Evolutionary conservation across 805 yeast species (phyloP).

Genomic region (Phaffomyces antillensis): DNA sequence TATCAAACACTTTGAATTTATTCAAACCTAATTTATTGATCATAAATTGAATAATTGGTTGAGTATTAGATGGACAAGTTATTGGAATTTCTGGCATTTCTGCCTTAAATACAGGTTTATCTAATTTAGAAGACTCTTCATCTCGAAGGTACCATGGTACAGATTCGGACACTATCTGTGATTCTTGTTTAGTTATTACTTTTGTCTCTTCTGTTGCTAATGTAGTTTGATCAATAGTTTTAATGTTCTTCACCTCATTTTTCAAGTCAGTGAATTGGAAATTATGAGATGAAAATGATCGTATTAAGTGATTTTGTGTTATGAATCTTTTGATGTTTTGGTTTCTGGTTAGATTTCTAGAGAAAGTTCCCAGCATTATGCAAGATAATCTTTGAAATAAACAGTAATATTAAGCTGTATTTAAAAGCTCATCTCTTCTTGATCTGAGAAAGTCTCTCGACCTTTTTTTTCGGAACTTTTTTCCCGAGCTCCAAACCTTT

Average conservation of each 20-base stretch:
- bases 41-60: constrained; percentile 37
- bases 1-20: constrained; percentile 59
- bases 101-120: constrained; percentile 26
- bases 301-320: not conserved
- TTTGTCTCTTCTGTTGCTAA: constrained; percentile 17
- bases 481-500: not conserved
- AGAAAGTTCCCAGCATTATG: not conserved
- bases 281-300: not conserved
- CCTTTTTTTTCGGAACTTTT: not conserved
- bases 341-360: not conserved
- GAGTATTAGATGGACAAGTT: constrained; percentile 47
- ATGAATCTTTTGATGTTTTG: too few species aligned
- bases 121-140: constrained; percentile 29
- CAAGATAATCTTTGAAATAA: not conserved
- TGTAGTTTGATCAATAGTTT: not conserved
- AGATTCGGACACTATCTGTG: constrained; percentile 19
- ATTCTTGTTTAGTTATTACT: not conserved
- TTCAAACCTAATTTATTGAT: constrained; percentile 58
- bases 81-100: constrained; percentile 54
- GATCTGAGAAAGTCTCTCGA: not conserved
- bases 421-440: not conserved
- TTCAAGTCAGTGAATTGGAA: not conserved
- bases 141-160: constrained; percentile 61
- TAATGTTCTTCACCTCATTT: not conserved
- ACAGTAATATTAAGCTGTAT: not conserved